A percentile compares a stretch with the other conserved stretches of the same genome.
phyloP scores from a whole-genome alignment of 1,284 basidiomycete genomes.

The Taiwanofungus camphoratus region DNA sequence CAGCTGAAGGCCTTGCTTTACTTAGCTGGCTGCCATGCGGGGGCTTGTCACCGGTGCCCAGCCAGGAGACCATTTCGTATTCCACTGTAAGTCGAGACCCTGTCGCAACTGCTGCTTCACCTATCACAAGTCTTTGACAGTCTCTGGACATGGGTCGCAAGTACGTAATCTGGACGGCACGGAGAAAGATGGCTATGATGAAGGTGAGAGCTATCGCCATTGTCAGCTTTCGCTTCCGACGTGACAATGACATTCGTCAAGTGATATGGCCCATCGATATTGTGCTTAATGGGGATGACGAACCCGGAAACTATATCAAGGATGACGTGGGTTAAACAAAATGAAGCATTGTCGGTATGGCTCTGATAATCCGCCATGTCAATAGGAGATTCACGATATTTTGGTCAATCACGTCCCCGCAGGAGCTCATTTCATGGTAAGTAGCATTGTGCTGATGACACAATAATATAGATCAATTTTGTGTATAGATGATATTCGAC shows the following conservation, averaged over 20 bases:
- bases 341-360: not conserved
- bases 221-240: no score
- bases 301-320: slow-evolving; percentile 8
- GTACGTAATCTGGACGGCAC: slow-evolving; percentile 12
- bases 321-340: slow-evolving; percentile 11
- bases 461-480: no score
- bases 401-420: no score
- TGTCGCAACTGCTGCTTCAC: not conserved
- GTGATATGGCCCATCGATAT: slow-evolving; percentile 15
- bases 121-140: slow-evolving; percentile 6
- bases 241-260: not conserved
- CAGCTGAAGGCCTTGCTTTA: not conserved
- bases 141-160: slow-evolving; percentile 23
- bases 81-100: slow-evolving; percentile 17
- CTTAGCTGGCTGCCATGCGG: slow-evolving; percentile 17
- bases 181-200: slow-evolving; percentile 22
- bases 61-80: slow-evolving; percentile 19
- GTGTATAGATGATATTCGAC: no score
- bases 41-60: slow-evolving; percentile 16
- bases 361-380: not conserved
- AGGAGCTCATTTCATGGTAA: no score
- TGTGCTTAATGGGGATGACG: not conserved
- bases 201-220: slow-evolving; percentile 12
- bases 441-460: no score
- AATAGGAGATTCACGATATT: slow-evolving; percentile 1